Conservation (phyloP, 2,329 filamentous ascomycete genomes). For the Coniochaeta pulveracea region DNA sequence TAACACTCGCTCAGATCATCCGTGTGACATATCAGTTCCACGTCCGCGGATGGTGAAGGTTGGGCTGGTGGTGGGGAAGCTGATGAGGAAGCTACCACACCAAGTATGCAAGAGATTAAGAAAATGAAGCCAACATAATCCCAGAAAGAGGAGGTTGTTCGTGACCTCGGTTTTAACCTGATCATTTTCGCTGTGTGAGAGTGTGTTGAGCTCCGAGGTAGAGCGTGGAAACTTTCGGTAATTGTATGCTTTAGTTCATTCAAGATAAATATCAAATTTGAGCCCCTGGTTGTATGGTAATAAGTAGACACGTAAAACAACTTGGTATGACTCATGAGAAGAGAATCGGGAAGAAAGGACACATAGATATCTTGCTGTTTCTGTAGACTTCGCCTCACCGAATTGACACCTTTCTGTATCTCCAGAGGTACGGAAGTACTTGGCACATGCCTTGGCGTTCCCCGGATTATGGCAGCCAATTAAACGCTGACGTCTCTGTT, state of each 20-base stretch:
- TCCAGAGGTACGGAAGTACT: slow-evolving; percentile 5
- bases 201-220: neutral
- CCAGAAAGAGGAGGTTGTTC: slow-evolving; percentile 9
- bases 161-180: neutral
- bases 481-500: neutral
- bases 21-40: slow-evolving; percentile 55
- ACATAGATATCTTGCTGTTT: slow-evolving; percentile 9
- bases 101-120: slow-evolving; percentile 10
- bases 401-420: slow-evolving; percentile 1
- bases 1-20: slow-evolving; percentile 52
- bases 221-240: neutral
- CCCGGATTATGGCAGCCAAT: neutral
- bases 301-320: slow-evolving; percentile 6
- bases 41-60: slow-evolving; percentile 24
- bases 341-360: slow-evolving; percentile 18
- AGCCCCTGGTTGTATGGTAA: neutral
- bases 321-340: slow-evolving; percentile 11
- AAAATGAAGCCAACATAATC: slow-evolving; percentile 11
- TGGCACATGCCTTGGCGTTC: slow-evolving; percentile 3
- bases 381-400: slow-evolving; percentile 10
- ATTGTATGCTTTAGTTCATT: neutral
- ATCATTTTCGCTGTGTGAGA: neutral
- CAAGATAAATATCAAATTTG: neutral
- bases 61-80: slow-evolving; percentile 20
- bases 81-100: slow-evolving; percentile 9